A percentile compares a stretch with the other conserved stretches of the same genome.
Conservation (phyloP, 208 protist genomes). For the Sergeia podlipaevii region DNA sequence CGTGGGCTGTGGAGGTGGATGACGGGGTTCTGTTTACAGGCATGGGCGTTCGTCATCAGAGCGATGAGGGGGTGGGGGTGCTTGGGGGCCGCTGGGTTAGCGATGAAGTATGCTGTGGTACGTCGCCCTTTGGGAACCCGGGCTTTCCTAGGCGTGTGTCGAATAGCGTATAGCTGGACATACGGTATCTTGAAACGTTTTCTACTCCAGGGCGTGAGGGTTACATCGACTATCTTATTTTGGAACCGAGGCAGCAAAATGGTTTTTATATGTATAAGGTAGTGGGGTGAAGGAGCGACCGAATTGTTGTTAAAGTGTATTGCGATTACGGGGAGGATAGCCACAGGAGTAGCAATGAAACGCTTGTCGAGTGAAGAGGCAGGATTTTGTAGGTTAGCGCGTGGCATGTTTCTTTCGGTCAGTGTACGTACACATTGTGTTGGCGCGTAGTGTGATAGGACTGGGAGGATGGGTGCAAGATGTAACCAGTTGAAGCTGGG, state of each 20-base stretch:
- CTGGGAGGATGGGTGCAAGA: not conserved
- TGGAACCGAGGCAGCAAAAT: too few species aligned
- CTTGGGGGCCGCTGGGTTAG: conserved; percentile 27
- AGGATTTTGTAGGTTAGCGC: too few species aligned
- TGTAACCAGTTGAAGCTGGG: not conserved
- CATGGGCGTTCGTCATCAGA: conserved; percentile 36
- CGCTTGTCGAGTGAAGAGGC: too few species aligned
- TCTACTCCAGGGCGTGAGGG: conserved; percentile 25
- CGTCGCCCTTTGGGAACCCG: conserved; percentile 58
- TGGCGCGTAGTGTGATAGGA: not conserved
- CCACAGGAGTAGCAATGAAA: too few species aligned
- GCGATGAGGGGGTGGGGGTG: conserved; percentile 29
- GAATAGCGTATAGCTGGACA: conserved; percentile 29
- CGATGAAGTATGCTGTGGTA: conserved; percentile 58
- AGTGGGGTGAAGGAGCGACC: too few species aligned
- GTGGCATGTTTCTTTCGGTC: too few species aligned
- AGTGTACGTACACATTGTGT: too few species aligned
- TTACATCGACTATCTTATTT: conserved; percentile 43
- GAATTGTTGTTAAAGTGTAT: too few species aligned
- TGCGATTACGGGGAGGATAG: too few species aligned
- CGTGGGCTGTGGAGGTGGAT: conserved; percentile 43
- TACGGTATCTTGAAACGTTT: conserved; percentile 17
- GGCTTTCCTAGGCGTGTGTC: conserved; percentile 48
- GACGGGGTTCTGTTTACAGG: conserved; percentile 39
- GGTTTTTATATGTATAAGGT: too few species aligned